These are phyloP conservation scores for Knoxdaviesia proteae DNA, from an alignment of 2,329 filamentous ascomycete species.

Conservation along the genomic window DNA sequence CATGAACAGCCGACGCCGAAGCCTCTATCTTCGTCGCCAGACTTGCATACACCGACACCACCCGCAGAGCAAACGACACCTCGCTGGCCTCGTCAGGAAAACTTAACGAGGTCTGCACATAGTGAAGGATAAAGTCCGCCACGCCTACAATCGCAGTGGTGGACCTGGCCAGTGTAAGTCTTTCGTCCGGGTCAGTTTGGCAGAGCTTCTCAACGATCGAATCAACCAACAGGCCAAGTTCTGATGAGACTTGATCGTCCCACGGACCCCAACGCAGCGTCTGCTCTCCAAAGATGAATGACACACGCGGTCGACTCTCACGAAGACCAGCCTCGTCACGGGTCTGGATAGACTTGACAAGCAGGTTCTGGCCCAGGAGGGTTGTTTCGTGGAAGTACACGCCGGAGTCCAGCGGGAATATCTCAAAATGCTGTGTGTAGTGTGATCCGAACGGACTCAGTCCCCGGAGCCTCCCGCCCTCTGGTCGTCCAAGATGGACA, in stretches of 20 bases:
- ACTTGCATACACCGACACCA: slow-evolving; percentile 19
- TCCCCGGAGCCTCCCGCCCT: slow-evolving; percentile 20
- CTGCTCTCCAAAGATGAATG: slow-evolving; percentile 26
- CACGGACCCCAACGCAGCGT: slow-evolving; percentile 32
- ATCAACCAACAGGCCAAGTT: slow-evolving; percentile 40
- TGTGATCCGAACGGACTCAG: slow-evolving; percentile 38
- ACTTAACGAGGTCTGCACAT: slow-evolving; percentile 21
- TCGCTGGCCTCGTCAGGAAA: slow-evolving; percentile 14
- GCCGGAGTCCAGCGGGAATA: slow-evolving; percentile 33
- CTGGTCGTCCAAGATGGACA: slow-evolving; percentile 1
- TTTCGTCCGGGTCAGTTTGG: slow-evolving; percentile 4
- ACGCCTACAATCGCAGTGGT: slow-evolving; percentile 11
- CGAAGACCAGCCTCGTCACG: slow-evolving; percentile 11
- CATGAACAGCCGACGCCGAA: neutral
- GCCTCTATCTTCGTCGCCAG: slow-evolving; percentile 15
- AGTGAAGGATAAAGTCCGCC: slow-evolving; percentile 24
- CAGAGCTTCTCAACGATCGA: slow-evolving; percentile 28
- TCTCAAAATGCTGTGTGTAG: slow-evolving; percentile 41
- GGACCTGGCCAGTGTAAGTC: neutral
- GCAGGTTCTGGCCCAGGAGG: slow-evolving; percentile 31
- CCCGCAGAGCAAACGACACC: slow-evolving; percentile 21
- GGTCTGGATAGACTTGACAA: slow-evolving; percentile 18
- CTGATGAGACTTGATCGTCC: slow-evolving; percentile 37
- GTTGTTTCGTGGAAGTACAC: slow-evolving; percentile 40
- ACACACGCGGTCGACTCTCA: slow-evolving; percentile 13